These are phyloP conservation scores for Coprinopsis cinerea DNA, from an alignment of 768 basidiomycete species.

Conservation along the genomic window DNA sequence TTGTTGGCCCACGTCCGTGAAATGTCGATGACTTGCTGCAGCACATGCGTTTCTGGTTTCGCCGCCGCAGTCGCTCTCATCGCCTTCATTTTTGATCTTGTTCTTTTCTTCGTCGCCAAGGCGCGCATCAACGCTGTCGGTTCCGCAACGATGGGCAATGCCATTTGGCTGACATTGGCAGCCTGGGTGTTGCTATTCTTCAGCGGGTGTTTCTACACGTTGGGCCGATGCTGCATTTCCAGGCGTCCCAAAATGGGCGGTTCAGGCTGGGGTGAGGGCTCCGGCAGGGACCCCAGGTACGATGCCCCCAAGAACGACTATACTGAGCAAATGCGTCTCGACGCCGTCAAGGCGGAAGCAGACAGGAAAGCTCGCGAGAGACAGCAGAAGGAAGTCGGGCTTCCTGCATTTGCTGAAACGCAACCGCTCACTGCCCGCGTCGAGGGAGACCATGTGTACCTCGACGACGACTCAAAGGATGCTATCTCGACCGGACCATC, in stretches of 20 bases:
- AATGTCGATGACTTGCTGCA: constrained; percentile 80
- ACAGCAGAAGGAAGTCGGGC: constrained; percentile 51
- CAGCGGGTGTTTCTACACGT: constrained; percentile 79
- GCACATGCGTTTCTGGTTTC: constrained; percentile 74
- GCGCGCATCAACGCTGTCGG: constrained; percentile 79
- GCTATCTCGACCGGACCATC: constrained; percentile 22
- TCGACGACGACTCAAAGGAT: constrained; percentile 40
- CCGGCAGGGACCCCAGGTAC: constrained; percentile 17
- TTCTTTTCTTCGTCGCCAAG: constrained; percentile 85
- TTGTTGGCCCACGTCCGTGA: constrained; percentile 84
- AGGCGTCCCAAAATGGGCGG: constrained; percentile 37
- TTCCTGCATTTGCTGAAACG: constrained; percentile 72
- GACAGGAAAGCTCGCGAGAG: constrained; percentile 70
- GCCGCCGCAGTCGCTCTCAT: constrained; percentile 73
- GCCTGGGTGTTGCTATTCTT: constrained; percentile 87
- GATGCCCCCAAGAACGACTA: constrained; percentile 27
- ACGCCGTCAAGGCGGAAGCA: constrained; percentile 81
- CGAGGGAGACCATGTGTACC: constrained; percentile 50
- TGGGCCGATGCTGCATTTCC: constrained; percentile 82
- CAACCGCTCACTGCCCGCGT: constrained; percentile 61
- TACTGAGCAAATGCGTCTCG: constrained; percentile 67
- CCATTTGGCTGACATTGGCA: constrained; percentile 86
- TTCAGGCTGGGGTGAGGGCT: constrained; percentile 31
- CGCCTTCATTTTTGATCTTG: constrained; percentile 91
- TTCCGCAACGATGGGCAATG: constrained; percentile 75